Evolutionary conservation across 495 filamentous ascomycete genomes (phyloP), one percentile per base, ranked within the genome.

Genomic region (Penicillium mononematosum): DNA sequence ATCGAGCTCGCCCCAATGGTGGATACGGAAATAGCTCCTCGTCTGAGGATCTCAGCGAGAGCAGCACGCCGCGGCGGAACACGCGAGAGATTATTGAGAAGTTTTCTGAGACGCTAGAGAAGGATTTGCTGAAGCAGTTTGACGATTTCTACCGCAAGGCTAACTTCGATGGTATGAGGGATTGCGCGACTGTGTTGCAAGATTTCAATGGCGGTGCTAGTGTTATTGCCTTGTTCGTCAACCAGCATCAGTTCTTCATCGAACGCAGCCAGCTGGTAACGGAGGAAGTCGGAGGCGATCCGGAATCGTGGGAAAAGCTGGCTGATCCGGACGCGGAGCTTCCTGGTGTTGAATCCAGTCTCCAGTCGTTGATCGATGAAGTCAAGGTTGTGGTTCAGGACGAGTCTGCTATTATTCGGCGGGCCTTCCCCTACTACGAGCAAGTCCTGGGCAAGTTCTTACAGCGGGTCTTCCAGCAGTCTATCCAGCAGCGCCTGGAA

Each of bases 211-310:
- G 91, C 31, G 95, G 95, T 34, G 83, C 89, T 46, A 96, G 91
- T 73, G 94, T 96, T 46, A 92, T 97, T 65, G 92, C 88, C 29
- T 79, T 92, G 45, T 99, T 96, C 67, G 93, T 99, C 62, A 99
- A 99, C 71, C 95, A 99, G 72, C 95, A 98, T 75, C 88, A 96
- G 66, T 98, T 98, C 74, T 99, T 99, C 75, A 97, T 99, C 63
- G 92, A 97, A 62, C 79, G 90, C 16, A 90, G 88, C 66, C 89
- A 95, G 63, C 76, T 96, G 58, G 87, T 96, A 17, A 91, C 90
- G 0, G 95, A 97, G 59, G 93, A 99, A 68, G 85, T 98, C 17
- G 87, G 78, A 32, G 85, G 85, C 5, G 91, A 96, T 65, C 82
- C 83, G 22, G 91, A 96, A 61, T 86, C 83, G 17, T 91, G 92